Evolutionary conservation across 345 rosid species (phyloP).

Genomic region (Trapa incisa): DNA sequence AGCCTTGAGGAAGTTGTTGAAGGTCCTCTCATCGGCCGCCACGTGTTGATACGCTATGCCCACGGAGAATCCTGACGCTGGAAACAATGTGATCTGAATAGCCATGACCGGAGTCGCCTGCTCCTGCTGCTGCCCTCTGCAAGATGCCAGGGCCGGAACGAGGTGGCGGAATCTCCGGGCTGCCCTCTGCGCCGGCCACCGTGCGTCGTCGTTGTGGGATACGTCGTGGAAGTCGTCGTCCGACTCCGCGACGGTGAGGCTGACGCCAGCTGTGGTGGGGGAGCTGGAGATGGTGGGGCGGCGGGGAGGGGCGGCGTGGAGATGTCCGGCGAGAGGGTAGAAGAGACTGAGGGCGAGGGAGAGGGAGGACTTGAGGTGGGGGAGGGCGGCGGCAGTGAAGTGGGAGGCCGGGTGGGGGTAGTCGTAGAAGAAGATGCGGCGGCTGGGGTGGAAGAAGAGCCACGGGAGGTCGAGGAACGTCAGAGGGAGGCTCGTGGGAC

Average conservation of each 20-base stretch:
- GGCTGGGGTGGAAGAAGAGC: conserved; percentile 33
- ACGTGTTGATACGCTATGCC: conserved; percentile 34
- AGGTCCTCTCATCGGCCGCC: conserved; percentile 31
- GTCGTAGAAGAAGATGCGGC: conserved; percentile 35
- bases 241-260: conserved; percentile 17
- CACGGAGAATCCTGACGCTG: conserved; percentile 22
- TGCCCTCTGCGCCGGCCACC: conserved; percentile 2
- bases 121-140: background rate
- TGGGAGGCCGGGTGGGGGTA: conserved; percentile 19
- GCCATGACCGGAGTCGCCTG: conserved; percentile 16
- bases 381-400: conserved; percentile 24
- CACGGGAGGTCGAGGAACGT: conserved; percentile 48
- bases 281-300: conserved; percentile 11
- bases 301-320: conserved; percentile 4
- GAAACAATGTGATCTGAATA: conserved; percentile 25
- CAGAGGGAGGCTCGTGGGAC: conserved; percentile 15
- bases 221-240: conserved; percentile 13
- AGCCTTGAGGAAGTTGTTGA: conserved; percentile 26
- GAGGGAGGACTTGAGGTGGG: conserved; percentile 29
- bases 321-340: conserved; percentile 28
- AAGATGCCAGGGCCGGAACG: conserved; percentile 11
- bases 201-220: conserved; percentile 2
- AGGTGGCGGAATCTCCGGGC: conserved; percentile 14
- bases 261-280: conserved; percentile 12
- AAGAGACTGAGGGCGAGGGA: conserved; percentile 33